phyloP scores from a whole-genome alignment of 345 rosid genomes.

The Eucalyptus sp. region DNA sequence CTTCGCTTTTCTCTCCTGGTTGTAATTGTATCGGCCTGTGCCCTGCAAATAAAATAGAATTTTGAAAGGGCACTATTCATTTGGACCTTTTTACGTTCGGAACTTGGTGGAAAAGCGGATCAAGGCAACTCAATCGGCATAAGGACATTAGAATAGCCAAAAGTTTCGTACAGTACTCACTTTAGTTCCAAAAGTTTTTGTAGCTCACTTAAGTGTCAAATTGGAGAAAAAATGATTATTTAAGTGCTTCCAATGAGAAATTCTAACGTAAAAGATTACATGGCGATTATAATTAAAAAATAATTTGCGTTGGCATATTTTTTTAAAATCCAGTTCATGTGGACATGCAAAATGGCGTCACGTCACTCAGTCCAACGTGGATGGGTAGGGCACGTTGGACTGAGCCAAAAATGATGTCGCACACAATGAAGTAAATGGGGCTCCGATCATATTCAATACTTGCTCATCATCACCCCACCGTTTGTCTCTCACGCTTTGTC shows the following conservation, averaged over 20 bases:
- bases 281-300: no score
- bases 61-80: background rate
- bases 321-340: no score
- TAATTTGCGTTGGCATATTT: background rate
- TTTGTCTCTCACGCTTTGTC: background rate
- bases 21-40: background rate
- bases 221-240: no score
- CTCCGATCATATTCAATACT: background rate
- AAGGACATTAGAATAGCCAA: background rate
- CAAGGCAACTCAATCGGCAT: background rate
- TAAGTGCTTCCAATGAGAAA: no score
- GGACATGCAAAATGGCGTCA: background rate
- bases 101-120: background rate
- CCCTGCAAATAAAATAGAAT: background rate
- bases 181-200: no score
- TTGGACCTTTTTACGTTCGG: background rate
- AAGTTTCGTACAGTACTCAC: rapidly evolving
- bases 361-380: background rate
- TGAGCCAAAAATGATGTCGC: background rate
- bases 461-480: background rate
- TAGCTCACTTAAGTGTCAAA: no score
- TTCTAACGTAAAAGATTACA: no score
- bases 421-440: background rate
- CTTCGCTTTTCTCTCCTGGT: background rate
- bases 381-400: background rate